Percentiles rank a stretch among this genome's conserved stretches.
Evolutionary conservation across 306 rosid genomes (phyloP).

Genomic region (Mimosa pudica): DNA sequence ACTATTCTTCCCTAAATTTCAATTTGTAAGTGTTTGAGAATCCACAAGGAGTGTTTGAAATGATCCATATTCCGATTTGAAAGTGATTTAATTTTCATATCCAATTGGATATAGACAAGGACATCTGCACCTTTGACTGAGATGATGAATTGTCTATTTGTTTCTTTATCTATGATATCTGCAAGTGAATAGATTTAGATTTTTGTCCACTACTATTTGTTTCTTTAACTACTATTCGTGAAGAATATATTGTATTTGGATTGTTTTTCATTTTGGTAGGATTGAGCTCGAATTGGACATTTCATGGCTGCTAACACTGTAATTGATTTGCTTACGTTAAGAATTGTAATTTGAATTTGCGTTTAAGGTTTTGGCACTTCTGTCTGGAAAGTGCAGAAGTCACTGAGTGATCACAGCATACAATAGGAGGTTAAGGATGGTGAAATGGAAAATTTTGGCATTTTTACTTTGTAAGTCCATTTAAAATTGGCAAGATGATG

Average conservation of each 20-base stretch:
- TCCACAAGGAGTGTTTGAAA: neutral
- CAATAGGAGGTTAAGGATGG: too few relatives aligned
- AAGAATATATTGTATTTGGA: neutral
- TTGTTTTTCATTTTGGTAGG: neutral
- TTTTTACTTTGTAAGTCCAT: too few relatives aligned
- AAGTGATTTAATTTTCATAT: neutral
- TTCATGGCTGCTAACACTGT: neutral
- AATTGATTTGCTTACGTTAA: too few relatives aligned
- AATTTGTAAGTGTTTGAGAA: conserved; percentile 6
- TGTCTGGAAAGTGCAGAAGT: neutral
- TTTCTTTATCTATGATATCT: neutral
- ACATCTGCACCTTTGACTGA: neutral
- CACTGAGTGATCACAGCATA: neutral
- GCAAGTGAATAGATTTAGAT: too few relatives aligned
- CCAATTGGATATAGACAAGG: neutral
- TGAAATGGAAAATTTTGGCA: too few relatives aligned
- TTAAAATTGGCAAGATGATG: too few relatives aligned
- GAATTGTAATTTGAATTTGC: neutral
- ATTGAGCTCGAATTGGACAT: neutral
- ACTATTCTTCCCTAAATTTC: neutral
- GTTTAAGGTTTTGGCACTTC: neutral
- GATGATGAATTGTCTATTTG: neutral
- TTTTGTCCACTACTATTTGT: too few relatives aligned
- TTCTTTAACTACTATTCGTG: neutral
- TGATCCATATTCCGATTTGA: conserved; percentile 1